These are phyloP conservation scores for Chlorella sorokiniana DNA, from an alignment of 139 green algal genomes.

Conservation along the genomic window DNA sequence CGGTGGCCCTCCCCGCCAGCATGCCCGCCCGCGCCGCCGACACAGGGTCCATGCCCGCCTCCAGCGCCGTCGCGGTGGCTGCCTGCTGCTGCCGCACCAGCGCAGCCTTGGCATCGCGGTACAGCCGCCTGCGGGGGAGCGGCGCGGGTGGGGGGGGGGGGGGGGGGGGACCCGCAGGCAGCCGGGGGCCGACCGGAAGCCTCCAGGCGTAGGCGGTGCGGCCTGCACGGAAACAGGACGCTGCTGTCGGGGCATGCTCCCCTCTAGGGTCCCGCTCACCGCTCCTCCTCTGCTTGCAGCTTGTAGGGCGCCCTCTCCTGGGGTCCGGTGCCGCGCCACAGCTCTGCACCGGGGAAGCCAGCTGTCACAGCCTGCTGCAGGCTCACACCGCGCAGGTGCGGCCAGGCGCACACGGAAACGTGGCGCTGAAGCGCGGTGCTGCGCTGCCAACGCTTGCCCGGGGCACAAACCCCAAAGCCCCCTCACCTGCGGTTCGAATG, in stretches of 20 bases:
- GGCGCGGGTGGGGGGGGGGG: too few relatives aligned
- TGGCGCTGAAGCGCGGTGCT: too few relatives aligned
- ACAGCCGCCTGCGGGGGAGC: neutral
- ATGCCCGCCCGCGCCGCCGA: conserved; percentile 3
- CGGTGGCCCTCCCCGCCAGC: neutral
- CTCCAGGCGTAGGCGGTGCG: neutral
- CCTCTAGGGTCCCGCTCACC: neutral
- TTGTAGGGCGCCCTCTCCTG: neutral
- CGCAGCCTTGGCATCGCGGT: neutral
- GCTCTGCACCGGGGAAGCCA: neutral
- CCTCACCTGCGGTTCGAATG: neutral
- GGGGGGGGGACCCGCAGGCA: too few relatives aligned
- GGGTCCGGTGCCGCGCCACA: neutral
- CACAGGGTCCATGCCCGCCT: conserved; percentile 1
- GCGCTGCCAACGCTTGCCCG: too few relatives aligned
- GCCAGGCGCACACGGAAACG: neutral
- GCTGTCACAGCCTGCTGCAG: neutral
- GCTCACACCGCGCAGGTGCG: neutral
- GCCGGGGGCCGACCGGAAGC: neutral
- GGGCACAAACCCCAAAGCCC: too few relatives aligned
- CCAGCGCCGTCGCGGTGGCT: conserved; percentile 8
- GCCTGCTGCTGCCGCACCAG: conserved; percentile 4
- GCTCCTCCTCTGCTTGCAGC: neutral
- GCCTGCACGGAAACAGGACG: neutral
- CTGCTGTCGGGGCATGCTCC: neutral